A percentile compares a stretch with the other conserved stretches of the same genome.
Conservation (phyloP, 2,329 filamentous ascomycete species). For the Nigrospora sphaerica region DNA sequence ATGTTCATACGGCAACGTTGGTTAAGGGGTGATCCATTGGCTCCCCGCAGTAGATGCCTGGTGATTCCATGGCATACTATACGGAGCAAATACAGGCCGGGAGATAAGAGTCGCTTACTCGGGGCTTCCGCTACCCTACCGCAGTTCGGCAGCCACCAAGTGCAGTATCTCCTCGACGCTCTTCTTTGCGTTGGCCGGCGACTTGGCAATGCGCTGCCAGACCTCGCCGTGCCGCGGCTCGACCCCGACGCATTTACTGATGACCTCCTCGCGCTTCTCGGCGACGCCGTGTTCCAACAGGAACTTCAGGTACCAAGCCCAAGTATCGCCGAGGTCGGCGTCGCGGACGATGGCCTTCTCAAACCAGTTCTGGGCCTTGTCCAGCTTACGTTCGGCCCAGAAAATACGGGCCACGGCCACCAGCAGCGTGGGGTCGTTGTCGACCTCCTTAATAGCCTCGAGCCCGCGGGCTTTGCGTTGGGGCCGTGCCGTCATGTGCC, state of each 20-base stretch:
- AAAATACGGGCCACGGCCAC: conserved; percentile 92
- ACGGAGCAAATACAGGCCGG: too few relatives aligned
- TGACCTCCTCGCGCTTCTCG: conserved; percentile 82
- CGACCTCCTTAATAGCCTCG: conserved; percentile 94
- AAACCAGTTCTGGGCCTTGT: conserved; percentile 96
- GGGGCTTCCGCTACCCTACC: too few relatives aligned
- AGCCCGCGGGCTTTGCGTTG: conserved; percentile 86
- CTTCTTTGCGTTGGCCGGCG: conserved; percentile 72
- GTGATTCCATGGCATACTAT: too few relatives aligned
- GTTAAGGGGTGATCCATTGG: too few relatives aligned
- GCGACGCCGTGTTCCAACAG: conserved; percentile 85
- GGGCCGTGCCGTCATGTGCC: conserved; percentile 84
- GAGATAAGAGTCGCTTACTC: too few relatives aligned
- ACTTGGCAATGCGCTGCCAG: conserved; percentile 83
- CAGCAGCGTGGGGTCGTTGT: conserved; percentile 84
- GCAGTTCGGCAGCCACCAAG: conserved; percentile 57
- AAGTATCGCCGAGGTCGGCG: conserved; percentile 81
- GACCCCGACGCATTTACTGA: conserved; percentile 71
- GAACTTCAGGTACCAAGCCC: conserved; percentile 99
- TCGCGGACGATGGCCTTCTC: conserved; percentile 89
- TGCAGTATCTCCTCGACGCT: conserved; percentile 75
- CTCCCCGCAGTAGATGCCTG: too few relatives aligned
- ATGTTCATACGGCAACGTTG: too few relatives aligned
- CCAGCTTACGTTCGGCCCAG: conserved; percentile 85
- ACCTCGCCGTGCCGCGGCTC: conserved; percentile 90